phyloP scores from a whole-genome alignment of 1,139 yeast genomes.

The Candida tetrigidarum region DNA sequence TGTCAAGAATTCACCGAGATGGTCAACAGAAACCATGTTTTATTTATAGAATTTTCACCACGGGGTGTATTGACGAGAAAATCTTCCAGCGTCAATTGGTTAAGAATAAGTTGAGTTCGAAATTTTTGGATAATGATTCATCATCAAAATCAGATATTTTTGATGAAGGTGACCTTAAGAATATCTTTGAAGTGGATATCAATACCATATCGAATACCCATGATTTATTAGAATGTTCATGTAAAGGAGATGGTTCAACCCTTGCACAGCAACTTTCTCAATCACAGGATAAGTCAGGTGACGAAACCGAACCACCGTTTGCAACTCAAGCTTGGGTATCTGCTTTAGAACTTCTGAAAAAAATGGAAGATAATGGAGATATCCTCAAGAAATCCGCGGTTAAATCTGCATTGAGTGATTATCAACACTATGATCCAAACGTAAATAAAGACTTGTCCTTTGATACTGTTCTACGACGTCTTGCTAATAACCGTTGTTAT shows the following conservation, averaged over 20 bases:
- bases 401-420: conserved; percentile 61
- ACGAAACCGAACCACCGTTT: conserved; percentile 12
- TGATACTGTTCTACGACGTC: conserved; percentile 16
- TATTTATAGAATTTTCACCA: conserved; percentile 80
- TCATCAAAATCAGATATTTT: conserved; percentile 52
- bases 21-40: conserved; percentile 83
- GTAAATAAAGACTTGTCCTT: conserved; percentile 11
- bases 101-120: conserved; percentile 79
- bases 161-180: conserved; percentile 67
- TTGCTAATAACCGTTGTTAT: conserved; percentile 11
- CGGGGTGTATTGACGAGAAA: conserved; percentile 95
- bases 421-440: conserved; percentile 61
- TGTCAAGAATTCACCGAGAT: conserved; percentile 95
- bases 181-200: conserved; percentile 65
- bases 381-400: conserved; percentile 44
- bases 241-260: conserved; percentile 46
- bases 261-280: conserved; percentile 13
- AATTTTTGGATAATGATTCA: conserved; percentile 63
- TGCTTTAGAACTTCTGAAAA: conserved; percentile 35
- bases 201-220: conserved; percentile 76
- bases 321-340: conserved; percentile 43
- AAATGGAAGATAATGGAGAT: conserved; percentile 20
- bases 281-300: conserved; percentile 16
- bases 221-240: conserved; percentile 75
- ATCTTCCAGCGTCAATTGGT: conserved; percentile 92